A percentile compares a stretch with the other conserved stretches of the same genome.
phyloP scores from a whole-genome alignment of 306 rosid species.

The Vigna unguiculata region DNA sequence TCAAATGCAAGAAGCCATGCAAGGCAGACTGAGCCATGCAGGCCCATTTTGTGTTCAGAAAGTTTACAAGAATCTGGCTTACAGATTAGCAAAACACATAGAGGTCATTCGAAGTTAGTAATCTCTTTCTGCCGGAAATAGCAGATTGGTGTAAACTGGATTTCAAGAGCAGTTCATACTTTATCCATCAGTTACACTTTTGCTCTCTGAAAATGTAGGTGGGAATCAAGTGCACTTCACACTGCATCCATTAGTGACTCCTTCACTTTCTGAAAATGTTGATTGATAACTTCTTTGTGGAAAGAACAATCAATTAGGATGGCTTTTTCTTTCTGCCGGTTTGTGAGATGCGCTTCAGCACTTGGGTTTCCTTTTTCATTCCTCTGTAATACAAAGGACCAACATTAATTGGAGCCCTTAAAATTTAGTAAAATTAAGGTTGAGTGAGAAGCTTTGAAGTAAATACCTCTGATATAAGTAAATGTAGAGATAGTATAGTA shows the following conservation, averaged over 20 bases:
- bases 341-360: slow-evolving; percentile 66
- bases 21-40: slow-evolving; percentile 3
- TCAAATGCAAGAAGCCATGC: slow-evolving; percentile 36
- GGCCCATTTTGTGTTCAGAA: not conserved
- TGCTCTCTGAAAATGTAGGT: slow-evolving; percentile 31
- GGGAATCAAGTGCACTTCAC: not conserved
- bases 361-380: slow-evolving; percentile 57
- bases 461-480: slow-evolving; percentile 73
- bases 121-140: slow-evolving; percentile 18
- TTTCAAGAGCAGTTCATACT: not conserved
- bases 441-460: slow-evolving; percentile 10
- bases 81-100: slow-evolving; percentile 15
- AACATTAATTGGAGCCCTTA: slow-evolving; percentile 24
- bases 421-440: slow-evolving; percentile 23
- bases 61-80: slow-evolving; percentile 32
- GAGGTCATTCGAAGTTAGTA: slow-evolving; percentile 7
- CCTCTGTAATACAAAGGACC: slow-evolving; percentile 60
- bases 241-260: slow-evolving; percentile 14
- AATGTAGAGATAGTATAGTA: slow-evolving; percentile 65
- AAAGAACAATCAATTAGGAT: slow-evolving; percentile 43
- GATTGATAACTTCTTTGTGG: slow-evolving; percentile 29
- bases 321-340: slow-evolving; percentile 73
- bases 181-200: slow-evolving; percentile 28
- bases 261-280: slow-evolving; percentile 32
- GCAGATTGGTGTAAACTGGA: slow-evolving; percentile 37